These are phyloP conservation scores for Paramecium primaurelia DNA, from an alignment of 73 alveolate species.

Conservation along the genomic window DNA sequence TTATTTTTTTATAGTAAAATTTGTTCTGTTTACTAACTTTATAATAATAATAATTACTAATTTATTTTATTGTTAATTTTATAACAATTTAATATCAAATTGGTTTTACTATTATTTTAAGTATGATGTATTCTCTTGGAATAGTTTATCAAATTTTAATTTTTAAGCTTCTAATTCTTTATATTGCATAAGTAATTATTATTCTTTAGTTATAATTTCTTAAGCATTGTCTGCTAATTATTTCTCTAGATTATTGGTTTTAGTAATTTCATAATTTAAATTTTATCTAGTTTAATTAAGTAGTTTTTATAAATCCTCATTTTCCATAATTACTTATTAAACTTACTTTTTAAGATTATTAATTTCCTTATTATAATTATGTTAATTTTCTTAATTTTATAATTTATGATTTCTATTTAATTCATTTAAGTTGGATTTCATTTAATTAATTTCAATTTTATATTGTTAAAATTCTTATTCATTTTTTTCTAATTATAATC, in stretches of 20 bases:
- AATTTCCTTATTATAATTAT: neutral
- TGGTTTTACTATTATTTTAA: neutral
- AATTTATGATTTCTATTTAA: neutral
- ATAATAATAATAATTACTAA: neutral
- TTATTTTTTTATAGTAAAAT: neutral
- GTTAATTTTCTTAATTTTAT: neutral
- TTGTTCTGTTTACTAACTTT: conserved; percentile 1
- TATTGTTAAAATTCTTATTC: neutral
- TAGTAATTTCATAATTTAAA: neutral
- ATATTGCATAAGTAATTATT: neutral
- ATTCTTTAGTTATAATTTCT: neutral
- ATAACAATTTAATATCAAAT: conserved; percentile 29
- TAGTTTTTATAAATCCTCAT: conserved; percentile 28
- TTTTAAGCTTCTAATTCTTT: conserved; percentile 16
- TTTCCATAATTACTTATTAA: neutral
- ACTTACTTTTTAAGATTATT: neutral
- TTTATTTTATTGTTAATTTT: neutral
- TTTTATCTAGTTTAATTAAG: neutral
- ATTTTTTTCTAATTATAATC: neutral
- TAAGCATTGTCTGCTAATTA: neutral
- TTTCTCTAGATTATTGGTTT: neutral
- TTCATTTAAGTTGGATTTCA: neutral
- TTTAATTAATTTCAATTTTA: neutral
- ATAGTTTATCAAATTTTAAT: conserved; percentile 4
- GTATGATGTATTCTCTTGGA: neutral